Base-by-base conservation (phyloP, 441 rosid genomes). In the Eutrema salsugineum region DNA sequence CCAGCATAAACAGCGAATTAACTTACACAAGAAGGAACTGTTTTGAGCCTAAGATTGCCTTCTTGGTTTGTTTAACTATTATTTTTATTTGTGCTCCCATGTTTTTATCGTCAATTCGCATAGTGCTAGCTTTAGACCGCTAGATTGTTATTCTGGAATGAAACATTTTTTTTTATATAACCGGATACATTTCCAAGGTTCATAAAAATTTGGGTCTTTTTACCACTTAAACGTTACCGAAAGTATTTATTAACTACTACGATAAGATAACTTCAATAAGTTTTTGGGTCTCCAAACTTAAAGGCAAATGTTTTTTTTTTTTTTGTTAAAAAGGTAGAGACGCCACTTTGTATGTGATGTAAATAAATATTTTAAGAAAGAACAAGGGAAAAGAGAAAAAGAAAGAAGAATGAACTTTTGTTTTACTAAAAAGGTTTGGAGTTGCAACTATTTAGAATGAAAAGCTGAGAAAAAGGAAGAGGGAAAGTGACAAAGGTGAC, bases 21-120 rank as follows among this genome's bases (percentile, higher is more conserved):
- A 61, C 78, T 75, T 75, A 62, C n/a, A 55, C 22, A 32, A 62
- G 69, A 75, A 75, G 78, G 51, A 68, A 75, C 51, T 27, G 65
- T 44, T 68, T 61, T 43, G 17, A 66, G 72, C 67, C 51, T 56
- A 63, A n/a, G n/a, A 24, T 33, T 11, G 35, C 22, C n/a, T 40
- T 32, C 28, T 39, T 30, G 3, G 46, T 38, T 8, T 59, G 3
- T 67, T 51, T 68, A 40, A 42, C n/a, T 43, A 2, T 2, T 67
- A 11, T 17, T 11, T 50, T n/a, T 8, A 33, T n/a, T 50, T 47
- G 14, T 47, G 36, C 15, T 68, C 24, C 30, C 36, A 55, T 17
- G 27, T 33, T 40, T 14, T 40, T 35, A 24, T 14, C 14, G 10
- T 35, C 39, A 30, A 6, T 30, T 30, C 33, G 33, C 33, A 30